Conservation (phyloP, 1,284 basidiomycete genomes). For the Mycena sp. region DNA sequence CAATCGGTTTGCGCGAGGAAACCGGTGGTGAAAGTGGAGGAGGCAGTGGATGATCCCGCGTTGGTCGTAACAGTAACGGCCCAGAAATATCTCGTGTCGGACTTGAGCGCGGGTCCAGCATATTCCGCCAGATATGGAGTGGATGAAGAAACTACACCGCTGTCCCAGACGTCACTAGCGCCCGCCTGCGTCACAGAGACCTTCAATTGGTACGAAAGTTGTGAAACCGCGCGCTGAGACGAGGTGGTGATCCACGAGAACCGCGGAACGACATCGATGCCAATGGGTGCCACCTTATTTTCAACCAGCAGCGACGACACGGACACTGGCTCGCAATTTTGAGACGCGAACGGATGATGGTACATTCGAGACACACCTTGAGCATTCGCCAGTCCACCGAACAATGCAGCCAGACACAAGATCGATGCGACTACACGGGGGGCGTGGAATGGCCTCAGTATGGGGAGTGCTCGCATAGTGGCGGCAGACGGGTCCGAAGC, state of each 20-base stretch:
- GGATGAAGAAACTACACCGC: constrained; percentile 32
- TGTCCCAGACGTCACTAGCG: constrained; percentile 37
- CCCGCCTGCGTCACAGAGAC: constrained; percentile 27
- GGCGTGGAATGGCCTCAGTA: too few relatives aligned
- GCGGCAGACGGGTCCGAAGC: too few relatives aligned
- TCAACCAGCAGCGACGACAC: constrained; percentile 32
- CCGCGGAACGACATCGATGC: constrained; percentile 34
- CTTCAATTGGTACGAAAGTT: constrained; percentile 37
- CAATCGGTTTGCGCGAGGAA: constrained; percentile 36
- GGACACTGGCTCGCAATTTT: too few relatives aligned
- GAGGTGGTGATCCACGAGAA: constrained; percentile 41
- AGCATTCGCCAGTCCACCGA: too few relatives aligned
- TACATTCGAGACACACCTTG: too few relatives aligned
- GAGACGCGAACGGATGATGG: too few relatives aligned
- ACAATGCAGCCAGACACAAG: too few relatives aligned
- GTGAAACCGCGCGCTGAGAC: constrained; percentile 26
- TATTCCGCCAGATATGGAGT: constrained; percentile 38
- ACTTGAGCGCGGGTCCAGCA: constrained; percentile 34
- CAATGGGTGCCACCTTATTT: constrained; percentile 31
- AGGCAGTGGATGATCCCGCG: constrained; percentile 31
- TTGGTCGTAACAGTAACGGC: constrained; percentile 34
- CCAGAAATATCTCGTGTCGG: constrained; percentile 41
- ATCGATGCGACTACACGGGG: too few relatives aligned
- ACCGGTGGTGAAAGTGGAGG: constrained; percentile 40
- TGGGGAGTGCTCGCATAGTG: too few relatives aligned